Evolutionary conservation across 108 stramenopile species (phyloP).

Genomic region (Cyclotella baltica): DNA sequence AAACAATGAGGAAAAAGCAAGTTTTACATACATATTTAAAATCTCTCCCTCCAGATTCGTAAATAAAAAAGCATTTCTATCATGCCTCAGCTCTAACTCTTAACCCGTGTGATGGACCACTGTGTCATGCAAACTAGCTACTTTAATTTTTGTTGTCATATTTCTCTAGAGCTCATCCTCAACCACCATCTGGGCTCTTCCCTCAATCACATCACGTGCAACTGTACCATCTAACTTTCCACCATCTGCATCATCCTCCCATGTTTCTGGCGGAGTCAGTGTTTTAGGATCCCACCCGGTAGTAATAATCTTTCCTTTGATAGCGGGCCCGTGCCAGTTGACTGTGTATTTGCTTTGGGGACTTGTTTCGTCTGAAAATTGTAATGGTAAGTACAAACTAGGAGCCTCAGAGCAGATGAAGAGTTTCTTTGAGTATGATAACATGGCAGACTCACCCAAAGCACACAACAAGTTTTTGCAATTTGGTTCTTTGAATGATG

Average conservation of each 20-base stretch:
- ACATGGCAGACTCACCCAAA: background rate
- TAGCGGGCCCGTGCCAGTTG: constrained; percentile 69
- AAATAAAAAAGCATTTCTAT: too few species aligned
- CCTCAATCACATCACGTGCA: constrained; percentile 15
- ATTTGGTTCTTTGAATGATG: constrained; percentile 52
- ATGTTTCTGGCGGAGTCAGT: constrained; percentile 31
- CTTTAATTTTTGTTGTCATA: too few species aligned
- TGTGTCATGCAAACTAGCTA: too few species aligned
- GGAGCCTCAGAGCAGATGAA: too few species aligned
- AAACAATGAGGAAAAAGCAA: too few species aligned
- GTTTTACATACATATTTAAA: too few species aligned
- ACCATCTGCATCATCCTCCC: constrained; percentile 34
- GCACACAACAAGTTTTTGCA: constrained; percentile 58
- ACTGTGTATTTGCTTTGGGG: constrained; percentile 34
- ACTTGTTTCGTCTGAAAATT: constrained; percentile 40
- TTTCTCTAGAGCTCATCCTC: constrained; percentile 8
- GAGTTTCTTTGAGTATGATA: too few species aligned
- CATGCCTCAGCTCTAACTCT: too few species aligned
- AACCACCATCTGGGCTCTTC: background rate
- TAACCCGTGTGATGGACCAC: too few species aligned
- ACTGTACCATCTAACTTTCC: constrained; percentile 28
- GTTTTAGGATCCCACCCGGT: constrained; percentile 49
- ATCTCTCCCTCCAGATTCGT: too few species aligned
- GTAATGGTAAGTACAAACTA: too few species aligned
- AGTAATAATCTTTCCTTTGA: constrained; percentile 51